Evolutionary conservation across 2,329 filamentous ascomycete species (phyloP).

Genomic region (Fusarium sp.): DNA sequence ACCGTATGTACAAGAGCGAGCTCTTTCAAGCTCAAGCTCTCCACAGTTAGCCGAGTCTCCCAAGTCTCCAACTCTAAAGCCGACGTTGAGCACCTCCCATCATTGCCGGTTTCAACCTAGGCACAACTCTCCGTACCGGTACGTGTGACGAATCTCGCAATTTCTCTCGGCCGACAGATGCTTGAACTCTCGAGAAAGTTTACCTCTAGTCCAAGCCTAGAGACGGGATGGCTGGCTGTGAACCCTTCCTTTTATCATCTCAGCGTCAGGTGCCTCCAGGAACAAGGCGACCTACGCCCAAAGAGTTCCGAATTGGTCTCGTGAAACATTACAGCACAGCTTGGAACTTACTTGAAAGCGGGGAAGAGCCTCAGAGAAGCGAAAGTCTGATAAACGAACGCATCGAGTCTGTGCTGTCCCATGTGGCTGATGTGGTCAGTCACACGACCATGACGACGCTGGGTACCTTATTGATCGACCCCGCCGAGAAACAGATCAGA

Average conservation of each 20-base stretch:
- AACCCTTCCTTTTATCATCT: slow-evolving; percentile 19
- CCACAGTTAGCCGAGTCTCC: slow-evolving; percentile 29
- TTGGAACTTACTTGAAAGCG: slow-evolving; percentile 6
- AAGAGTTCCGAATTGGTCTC: slow-evolving; percentile 9
- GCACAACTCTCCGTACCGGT: not conserved
- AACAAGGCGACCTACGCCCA: slow-evolving; percentile 18
- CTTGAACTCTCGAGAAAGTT: not conserved
- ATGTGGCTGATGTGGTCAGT: slow-evolving; percentile 36
- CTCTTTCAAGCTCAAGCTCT: slow-evolving; percentile 22
- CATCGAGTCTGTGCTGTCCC: not conserved
- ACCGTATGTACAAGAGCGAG: not conserved
- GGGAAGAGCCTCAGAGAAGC: slow-evolving; percentile 17
- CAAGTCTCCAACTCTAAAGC: not conserved
- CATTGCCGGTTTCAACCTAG: slow-evolving; percentile 5
- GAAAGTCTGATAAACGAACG: not conserved
- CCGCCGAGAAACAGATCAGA: slow-evolving; percentile 36
- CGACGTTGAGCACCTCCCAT: slow-evolving; percentile 1
- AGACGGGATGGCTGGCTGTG: slow-evolving; percentile 26
- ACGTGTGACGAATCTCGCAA: slow-evolving; percentile 7
- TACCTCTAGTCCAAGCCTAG: not conserved
- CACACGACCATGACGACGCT: slow-evolving; percentile 35
- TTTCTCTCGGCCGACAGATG: slow-evolving; percentile 37
- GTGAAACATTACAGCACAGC: not conserved
- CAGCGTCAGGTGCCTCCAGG: slow-evolving; percentile 37
- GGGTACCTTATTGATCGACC: slow-evolving; percentile 14